Base-by-base conservation (phyloP, 805 yeast species). In the Cyberlindnera amylophila region DNA sequence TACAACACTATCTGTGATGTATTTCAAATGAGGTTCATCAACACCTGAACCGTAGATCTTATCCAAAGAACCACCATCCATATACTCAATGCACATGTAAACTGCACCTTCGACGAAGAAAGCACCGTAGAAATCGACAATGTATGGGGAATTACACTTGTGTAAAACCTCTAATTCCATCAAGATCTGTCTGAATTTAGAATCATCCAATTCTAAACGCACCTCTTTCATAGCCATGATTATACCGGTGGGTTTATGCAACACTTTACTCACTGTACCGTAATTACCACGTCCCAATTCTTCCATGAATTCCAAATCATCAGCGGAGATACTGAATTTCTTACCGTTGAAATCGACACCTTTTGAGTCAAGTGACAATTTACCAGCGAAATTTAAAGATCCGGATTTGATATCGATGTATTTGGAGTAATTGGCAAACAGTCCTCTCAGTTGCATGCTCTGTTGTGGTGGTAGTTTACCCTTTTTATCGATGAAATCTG, bases 141-240 rank as follows among this genome's bases (percentile, higher is more conserved):
- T 90, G 61, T 79, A 87, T 2, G 93, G 95, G 13, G 95, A 82
- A 51, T 78, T 77, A 66, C 98, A 93, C 55, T 84, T 86, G 66
- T 93, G 98, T 50, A 93, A 72, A 40, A 93, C 84, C 56, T 93
- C 98, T 47, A 93, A 70, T 63, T 93, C 99, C 98, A 93, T 93
- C 54, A 93, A 69, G 51, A 93, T 93, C 59, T 93, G 98, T 47
- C 91, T 76, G 62, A 93, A 86, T 60, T 89, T 89, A n/a, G 86
- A 75, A 56, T 91, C 97, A 59, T 93, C 98, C 46, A 93, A 72
- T 61, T 91, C 98, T 35, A 93, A 68, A 41, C 96, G 71, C 34
- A 93, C 96, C 62, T 93, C 98, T 63, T 93, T 93, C 95, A 93
- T 88, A 2, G 98, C 98, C 97, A 93, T 89, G 15, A 81, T 66